A percentile compares a stretch with the other conserved stretches of the same genome.
Conservation (phyloP, 345 rosid genomes). For the Hibiscus tridactylites region DNA sequence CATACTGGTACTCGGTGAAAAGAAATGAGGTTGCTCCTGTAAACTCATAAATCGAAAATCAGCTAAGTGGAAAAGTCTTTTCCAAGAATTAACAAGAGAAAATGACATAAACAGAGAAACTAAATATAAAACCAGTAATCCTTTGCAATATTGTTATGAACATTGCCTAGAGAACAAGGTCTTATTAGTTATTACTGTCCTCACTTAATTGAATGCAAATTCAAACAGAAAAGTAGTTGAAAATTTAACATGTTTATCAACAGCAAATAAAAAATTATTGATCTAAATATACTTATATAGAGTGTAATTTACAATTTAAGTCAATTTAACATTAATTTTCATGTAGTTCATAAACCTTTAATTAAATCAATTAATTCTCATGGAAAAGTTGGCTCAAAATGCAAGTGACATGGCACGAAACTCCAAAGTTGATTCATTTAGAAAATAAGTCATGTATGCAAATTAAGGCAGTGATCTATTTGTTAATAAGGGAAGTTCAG, state of each 20-base stretch:
- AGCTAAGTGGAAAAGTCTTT: neutral
- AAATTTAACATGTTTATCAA: neutral
- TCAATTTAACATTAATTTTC: too few species aligned
- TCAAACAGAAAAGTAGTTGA: neutral
- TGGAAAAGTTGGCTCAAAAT: too few species aligned
- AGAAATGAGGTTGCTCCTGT: conserved; percentile 56
- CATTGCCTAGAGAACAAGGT: neutral
- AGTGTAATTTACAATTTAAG: too few species aligned
- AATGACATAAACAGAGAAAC: neutral
- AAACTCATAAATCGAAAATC: neutral
- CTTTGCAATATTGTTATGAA: neutral
- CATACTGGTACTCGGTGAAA: conserved; percentile 48
- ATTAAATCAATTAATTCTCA: too few species aligned
- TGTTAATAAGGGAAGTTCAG: too few species aligned
- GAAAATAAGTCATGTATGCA: too few species aligned
- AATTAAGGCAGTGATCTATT: too few species aligned
- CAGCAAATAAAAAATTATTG: too few species aligned
- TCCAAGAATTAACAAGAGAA: neutral
- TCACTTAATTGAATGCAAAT: neutral
- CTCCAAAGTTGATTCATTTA: too few species aligned
- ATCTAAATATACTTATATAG: neutral
- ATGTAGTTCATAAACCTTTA: too few species aligned
- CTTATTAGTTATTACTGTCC: neutral
- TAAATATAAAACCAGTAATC: neutral
- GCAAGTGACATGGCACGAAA: too few species aligned